Conservation (phyloP, 2,329 filamentous ascomycete genomes). For the Pestalotiopsis sp. region DNA sequence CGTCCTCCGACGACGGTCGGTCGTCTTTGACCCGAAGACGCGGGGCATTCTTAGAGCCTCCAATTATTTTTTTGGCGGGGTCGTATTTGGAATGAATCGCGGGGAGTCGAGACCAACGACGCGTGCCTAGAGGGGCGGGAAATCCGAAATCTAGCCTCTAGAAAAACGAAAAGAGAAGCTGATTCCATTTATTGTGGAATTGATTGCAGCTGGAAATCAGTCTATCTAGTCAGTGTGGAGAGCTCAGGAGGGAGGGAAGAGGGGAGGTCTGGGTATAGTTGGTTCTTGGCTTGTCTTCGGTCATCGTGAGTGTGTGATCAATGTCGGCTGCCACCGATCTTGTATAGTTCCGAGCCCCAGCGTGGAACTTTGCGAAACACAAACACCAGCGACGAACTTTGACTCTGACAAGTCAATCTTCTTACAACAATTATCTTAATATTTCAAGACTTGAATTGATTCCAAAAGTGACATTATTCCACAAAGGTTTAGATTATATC, state of each 20-base stretch:
- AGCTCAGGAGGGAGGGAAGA: not conserved
- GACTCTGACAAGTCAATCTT: not conserved
- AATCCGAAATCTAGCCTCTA: not conserved
- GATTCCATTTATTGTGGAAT: not conserved
- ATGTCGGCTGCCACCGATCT: not conserved
- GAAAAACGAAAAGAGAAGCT: not conserved
- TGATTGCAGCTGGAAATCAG: not conserved
- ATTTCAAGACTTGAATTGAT: not conserved
- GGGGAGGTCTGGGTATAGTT: not conserved
- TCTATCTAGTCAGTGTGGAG: not conserved
- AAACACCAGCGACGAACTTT: not conserved
- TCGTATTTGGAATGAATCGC: not conserved
- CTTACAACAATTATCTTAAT: not conserved
- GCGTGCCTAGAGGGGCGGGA: not conserved
- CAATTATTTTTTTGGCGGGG: conserved; percentile 1
- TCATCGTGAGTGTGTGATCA: not conserved
- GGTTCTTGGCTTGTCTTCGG: not conserved
- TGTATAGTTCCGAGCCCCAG: not conserved
- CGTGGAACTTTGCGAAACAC: not conserved
- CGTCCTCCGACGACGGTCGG: not conserved
- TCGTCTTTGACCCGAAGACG: conserved; percentile 11
- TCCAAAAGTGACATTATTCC: not conserved
- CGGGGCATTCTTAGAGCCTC: conserved; percentile 9
- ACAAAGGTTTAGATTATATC: not conserved
- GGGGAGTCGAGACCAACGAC: not conserved